These are phyloP conservation scores for Candida morakotiae DNA, from an alignment of 805 yeast genomes.

Conservation along the genomic window DNA sequence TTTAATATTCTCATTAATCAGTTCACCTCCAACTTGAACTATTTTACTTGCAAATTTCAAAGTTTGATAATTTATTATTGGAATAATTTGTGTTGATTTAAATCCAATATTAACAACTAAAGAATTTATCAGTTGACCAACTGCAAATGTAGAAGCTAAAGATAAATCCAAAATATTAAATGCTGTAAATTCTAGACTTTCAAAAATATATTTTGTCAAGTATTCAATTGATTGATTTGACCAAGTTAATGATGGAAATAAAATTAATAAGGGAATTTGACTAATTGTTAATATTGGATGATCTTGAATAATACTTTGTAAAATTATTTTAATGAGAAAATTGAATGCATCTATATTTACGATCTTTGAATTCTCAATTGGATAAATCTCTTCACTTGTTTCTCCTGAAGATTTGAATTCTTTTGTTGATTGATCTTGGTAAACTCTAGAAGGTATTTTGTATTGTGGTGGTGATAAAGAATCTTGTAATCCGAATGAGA, in stretches of 20 bases:
- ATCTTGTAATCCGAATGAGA: slow-evolving; percentile 77
- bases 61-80: slow-evolving; percentile 71
- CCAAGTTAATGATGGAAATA: slow-evolving; percentile 64
- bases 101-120: slow-evolving; percentile 79
- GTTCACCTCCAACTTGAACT: slow-evolving; percentile 58
- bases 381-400: slow-evolving; percentile 45
- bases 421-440: slow-evolving; percentile 35
- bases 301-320: slow-evolving; percentile 34
- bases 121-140: slow-evolving; percentile 61
- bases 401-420: slow-evolving; percentile 37
- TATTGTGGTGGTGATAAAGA: slow-evolving; percentile 71
- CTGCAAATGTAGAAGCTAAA: slow-evolving; percentile 69
- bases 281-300: slow-evolving; percentile 47
- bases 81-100: slow-evolving; percentile 70
- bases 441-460: slow-evolving; percentile 76
- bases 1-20: slow-evolving; percentile 53
- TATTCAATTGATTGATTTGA: slow-evolving; percentile 61
- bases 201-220: slow-evolving; percentile 73
- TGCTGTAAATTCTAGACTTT: slow-evolving; percentile 65
- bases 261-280: slow-evolving; percentile 68
- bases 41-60: slow-evolving; percentile 50
- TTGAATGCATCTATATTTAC: slow-evolving; percentile 67
- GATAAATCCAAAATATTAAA: slow-evolving; percentile 66
- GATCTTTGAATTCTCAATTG: slow-evolving; percentile 63
- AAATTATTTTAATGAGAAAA: slow-evolving; percentile 47